Base-by-base conservation (phyloP, 202 grass and related monocot genomes). In the Tripidium arundinaceum region DNA sequence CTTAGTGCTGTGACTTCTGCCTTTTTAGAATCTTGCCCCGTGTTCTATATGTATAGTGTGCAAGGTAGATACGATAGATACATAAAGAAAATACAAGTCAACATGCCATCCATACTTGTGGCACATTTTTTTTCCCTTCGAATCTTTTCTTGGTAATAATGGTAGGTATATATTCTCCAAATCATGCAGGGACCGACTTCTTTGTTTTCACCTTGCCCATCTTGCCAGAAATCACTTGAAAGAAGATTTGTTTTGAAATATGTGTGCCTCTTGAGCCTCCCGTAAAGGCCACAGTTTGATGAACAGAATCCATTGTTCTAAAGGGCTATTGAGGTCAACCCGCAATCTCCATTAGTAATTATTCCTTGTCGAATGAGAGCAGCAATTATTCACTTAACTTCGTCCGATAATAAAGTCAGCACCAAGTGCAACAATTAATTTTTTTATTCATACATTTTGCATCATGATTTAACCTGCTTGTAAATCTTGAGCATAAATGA, bases 81-180 rank as follows among this genome's bases (percentile, higher is more conserved):
- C 4, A 26, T 47, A 27, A 46, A 54, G 45, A 29, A 22, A 62
- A 42, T 58, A 39, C 24, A 68, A 54, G 62, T 49, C 61, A 68
- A 60, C 4, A 1, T 19, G 28, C 9, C 79, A 62, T 82, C 13
- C 33, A 74, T 82, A 52, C 24, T 65, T 31, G 14, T 67, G 49
- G 50, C 67, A 54, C 19, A 55, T 45, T 85, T 79, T 81, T 52
- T 45, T 73, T 13, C 31, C 11, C 34, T 89, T 66, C 7, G 40
- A 78, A 85, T 73, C 7, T 67, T 72, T 66, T 81, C 49, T 63
- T 82, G 60, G 68, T 34, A 70, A 73, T 73, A 70, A 73, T 61
- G 72, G 46, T 52, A 52, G 65, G 49, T 42, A 89, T 81, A 78
- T 89, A 89, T 89, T 85, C 83, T 67, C 24, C 15, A 65, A 64